Conservation (phyloP, 139 green algal species). For the Chlorella sp. region DNA sequence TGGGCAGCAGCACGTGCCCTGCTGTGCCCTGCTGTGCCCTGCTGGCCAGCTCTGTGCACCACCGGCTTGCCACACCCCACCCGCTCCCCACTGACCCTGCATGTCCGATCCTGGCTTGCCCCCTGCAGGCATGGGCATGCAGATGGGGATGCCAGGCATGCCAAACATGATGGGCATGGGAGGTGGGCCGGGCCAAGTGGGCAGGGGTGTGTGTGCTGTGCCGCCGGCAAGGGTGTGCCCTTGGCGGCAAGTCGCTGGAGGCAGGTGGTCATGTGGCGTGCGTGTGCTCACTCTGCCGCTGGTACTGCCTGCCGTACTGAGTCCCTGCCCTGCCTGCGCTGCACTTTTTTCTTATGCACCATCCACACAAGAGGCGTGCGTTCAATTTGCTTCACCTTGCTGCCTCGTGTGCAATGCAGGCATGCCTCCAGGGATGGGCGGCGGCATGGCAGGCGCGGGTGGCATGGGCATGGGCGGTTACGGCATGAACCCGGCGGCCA, state of each 20-base stretch:
- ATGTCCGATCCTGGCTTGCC: not conserved
- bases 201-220: not conserved
- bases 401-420: not conserved
- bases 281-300: not conserved
- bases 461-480: not conserved
- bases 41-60: not conserved
- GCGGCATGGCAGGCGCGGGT: not conserved
- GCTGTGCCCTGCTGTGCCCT: not conserved
- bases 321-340: not conserved
- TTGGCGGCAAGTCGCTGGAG: too few relatives aligned
- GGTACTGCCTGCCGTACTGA: not conserved
- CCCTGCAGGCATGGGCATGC: slow-evolving; percentile 12
- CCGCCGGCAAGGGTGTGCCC: not conserved
- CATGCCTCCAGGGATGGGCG: not conserved
- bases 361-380: not conserved
- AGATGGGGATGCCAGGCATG: not conserved
- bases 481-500: too few relatives aligned
- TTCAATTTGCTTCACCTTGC: not conserved
- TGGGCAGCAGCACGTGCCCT: not conserved
- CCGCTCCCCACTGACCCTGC: not conserved
- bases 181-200: not conserved
- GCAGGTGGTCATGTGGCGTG: not conserved
- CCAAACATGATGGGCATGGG: slow-evolving; percentile 15
- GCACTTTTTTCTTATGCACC: not conserved
- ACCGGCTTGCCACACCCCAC: not conserved